Conservation (phyloP, 345 rosid species). For the Citrus cavaleriei region DNA sequence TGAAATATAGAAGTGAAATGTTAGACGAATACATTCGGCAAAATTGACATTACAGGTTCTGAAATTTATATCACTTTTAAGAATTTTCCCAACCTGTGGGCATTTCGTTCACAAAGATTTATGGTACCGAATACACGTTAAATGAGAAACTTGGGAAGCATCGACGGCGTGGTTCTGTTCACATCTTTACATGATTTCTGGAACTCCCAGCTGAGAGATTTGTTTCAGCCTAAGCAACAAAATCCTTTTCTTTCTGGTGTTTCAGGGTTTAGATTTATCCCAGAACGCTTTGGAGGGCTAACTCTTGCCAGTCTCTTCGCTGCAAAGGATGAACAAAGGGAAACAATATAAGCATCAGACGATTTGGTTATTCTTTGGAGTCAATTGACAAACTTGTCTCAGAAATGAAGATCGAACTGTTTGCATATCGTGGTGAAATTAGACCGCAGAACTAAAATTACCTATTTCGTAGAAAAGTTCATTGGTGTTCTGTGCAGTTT, state of each 20-base stretch:
- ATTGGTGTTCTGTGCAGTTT: constrained; percentile 60
- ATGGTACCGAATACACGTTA: not conserved
- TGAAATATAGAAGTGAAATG: not conserved
- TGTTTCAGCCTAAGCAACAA: constrained; percentile 47
- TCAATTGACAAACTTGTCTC: not conserved
- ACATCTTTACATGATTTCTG: not conserved
- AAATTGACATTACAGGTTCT: not conserved
- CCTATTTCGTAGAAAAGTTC: constrained; percentile 76
- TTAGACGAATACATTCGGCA: not conserved
- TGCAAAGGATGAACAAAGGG: constrained; percentile 19
- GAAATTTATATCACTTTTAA: not conserved
- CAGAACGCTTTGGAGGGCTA: constrained; percentile 37
- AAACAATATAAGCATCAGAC: not conserved
- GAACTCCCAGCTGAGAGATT: not conserved
- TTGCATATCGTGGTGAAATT: not conserved
- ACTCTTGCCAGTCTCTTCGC: constrained; percentile 49
- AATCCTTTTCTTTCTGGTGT: constrained; percentile 24
- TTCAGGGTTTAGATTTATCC: constrained; percentile 36
- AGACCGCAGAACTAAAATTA: constrained; percentile 11
- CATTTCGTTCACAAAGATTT: constrained; percentile 2
- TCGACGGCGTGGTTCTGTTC: not conserved
- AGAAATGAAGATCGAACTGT: not conserved
- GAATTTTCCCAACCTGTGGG: not conserved
- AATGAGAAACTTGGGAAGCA: not conserved
- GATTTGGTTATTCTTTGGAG: not conserved